Percentiles rank a stretch among this genome's conserved stretches.
Conservation (phyloP, 2,329 filamentous ascomycete species). For the Ophiostoma angusticollis region DNA sequence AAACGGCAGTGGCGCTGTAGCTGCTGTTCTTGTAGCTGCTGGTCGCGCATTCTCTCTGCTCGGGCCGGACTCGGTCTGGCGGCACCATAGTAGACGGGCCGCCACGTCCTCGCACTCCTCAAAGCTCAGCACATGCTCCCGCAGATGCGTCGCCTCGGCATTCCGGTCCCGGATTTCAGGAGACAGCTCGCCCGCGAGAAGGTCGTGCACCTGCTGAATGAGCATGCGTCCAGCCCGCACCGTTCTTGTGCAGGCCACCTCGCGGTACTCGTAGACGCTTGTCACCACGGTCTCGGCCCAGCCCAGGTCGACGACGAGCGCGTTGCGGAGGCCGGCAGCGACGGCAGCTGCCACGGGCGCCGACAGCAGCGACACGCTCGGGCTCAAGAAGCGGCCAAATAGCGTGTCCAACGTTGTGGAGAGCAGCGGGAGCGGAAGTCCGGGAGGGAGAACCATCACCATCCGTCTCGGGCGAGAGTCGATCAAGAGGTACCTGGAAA, state of each 20-base stretch:
- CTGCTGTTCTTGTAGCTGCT: background rate
- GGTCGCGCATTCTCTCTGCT: conserved; percentile 14
- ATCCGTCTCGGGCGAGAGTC: conserved; percentile 66
- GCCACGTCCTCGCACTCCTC: conserved; percentile 72
- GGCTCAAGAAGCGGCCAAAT: conserved; percentile 69
- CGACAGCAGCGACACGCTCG: conserved; percentile 69
- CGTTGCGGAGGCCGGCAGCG: conserved; percentile 74
- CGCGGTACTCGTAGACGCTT: conserved; percentile 80
- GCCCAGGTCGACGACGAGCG: conserved; percentile 76
- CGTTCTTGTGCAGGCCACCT: conserved; percentile 58
- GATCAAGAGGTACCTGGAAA: conserved; percentile 45
- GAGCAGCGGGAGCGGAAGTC: conserved; percentile 14
- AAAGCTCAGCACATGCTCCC: conserved; percentile 41
- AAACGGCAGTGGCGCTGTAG: background rate
- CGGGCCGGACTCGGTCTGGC: conserved; percentile 21
- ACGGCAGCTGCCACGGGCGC: conserved; percentile 60
- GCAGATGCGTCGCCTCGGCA: conserved; percentile 15
- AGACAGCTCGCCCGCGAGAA: conserved; percentile 35
- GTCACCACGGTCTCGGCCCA: conserved; percentile 86
- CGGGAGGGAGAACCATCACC: conserved; percentile 51
- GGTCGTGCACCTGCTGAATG: conserved; percentile 53
- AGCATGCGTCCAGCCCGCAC: conserved; percentile 63
- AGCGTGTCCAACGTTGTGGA: conserved; percentile 60
- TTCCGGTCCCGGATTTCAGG: conserved; percentile 14
- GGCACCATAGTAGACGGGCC: conserved; percentile 68